These are phyloP conservation scores for Leptomonas seymouri DNA, from an alignment of 208 protist species.

Conservation along the genomic window DNA sequence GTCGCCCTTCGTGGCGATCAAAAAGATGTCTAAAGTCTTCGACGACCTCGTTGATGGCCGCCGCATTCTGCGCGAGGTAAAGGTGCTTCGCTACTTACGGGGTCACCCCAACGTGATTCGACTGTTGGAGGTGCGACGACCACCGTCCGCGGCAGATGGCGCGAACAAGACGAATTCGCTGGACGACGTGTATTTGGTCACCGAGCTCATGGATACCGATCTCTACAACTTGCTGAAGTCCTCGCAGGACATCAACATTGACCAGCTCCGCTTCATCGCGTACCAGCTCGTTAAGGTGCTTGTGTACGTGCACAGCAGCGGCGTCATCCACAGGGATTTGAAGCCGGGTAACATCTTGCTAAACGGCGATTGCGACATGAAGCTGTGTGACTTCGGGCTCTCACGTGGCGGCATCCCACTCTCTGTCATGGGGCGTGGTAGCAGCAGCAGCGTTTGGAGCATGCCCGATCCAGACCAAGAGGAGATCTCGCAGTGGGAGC, in stretches of 20 bases:
- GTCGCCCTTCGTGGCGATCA: slow-evolving; percentile 93
- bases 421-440: slow-evolving; percentile 2
- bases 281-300: slow-evolving; percentile 91
- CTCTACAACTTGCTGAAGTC: slow-evolving; percentile 95
- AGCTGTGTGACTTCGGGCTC: slow-evolving; percentile 81
- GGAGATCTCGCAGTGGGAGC: slow-evolving; percentile 28
- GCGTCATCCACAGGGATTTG: slow-evolving; percentile 80
- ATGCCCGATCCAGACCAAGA: slow-evolving; percentile 14
- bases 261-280: slow-evolving; percentile 96
- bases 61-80: slow-evolving; percentile 94
- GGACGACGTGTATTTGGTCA: slow-evolving; percentile 88
- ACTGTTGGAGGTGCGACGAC: slow-evolving; percentile 93
- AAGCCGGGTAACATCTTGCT: slow-evolving; percentile 85
- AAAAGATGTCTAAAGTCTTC: slow-evolving; percentile 95
- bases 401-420: slow-evolving; percentile 52
- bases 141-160: slow-evolving; percentile 55
- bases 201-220: slow-evolving; percentile 94
- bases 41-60: slow-evolving; percentile 94
- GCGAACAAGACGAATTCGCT: background rate
- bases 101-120: slow-evolving; percentile 92
- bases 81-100: slow-evolving; percentile 85
- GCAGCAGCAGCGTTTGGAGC: slow-evolving; percentile 16
- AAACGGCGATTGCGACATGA: slow-evolving; percentile 63
- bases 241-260: slow-evolving; percentile 80
- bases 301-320: slow-evolving; percentile 71